phyloP scores from a whole-genome alignment of 371 early-diverging fungal genomes.

The Mucor mucedo region DNA sequence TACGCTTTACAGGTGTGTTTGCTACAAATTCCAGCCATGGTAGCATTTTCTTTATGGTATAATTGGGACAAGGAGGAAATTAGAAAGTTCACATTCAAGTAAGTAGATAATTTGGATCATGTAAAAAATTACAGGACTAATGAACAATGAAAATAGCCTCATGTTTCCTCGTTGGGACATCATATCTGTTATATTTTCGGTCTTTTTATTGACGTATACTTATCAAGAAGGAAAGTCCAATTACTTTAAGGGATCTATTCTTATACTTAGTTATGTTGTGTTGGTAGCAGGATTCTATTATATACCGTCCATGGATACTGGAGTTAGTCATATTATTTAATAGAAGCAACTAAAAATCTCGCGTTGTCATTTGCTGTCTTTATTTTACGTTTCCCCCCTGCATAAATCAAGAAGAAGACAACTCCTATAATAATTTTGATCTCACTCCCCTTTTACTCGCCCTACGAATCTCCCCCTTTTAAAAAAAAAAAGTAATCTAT shows the following conservation, averaged over 20 bases:
- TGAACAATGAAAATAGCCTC: conserved; percentile 59
- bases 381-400: too few species aligned
- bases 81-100: conserved; percentile 51
- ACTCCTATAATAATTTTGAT: too few species aligned
- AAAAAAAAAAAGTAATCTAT: neutral
- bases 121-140: neutral
- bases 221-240: conserved; percentile 96
- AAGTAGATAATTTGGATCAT: conserved; percentile 16
- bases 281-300: conserved; percentile 83
- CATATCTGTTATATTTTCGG: conserved; percentile 86
- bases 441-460: neutral
- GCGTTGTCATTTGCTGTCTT: neutral
- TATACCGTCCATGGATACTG: conserved; percentile 57
- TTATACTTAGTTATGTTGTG: conserved; percentile 84
- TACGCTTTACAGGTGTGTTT: conserved; percentile 95
- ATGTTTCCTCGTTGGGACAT: conserved; percentile 95
- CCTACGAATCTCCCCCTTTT: neutral
- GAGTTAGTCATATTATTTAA: neutral
- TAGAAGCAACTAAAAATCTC: neutral
- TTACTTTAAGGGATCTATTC: conserved; percentile 94
- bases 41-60: conserved; percentile 81
- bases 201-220: conserved; percentile 87
- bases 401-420: too few species aligned
- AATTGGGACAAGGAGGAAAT: conserved; percentile 55
- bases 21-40: conserved; percentile 93